These are phyloP conservation scores for Saccharomycopsis selenospora DNA, from an alignment of 805 yeast species.

Conservation along the genomic window DNA sequence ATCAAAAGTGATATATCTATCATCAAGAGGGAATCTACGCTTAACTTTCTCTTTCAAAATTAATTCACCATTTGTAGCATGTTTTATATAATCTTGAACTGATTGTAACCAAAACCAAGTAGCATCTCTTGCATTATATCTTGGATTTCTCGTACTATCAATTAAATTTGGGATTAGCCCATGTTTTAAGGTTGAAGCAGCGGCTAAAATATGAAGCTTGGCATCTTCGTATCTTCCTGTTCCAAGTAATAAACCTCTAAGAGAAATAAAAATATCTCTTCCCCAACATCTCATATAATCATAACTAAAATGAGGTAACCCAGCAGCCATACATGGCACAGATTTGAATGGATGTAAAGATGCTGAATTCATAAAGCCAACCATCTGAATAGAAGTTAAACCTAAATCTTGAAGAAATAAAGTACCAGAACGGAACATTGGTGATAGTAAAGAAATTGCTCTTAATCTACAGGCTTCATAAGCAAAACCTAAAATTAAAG, in stretches of 20 bases:
- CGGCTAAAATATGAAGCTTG: slow-evolving; percentile 69
- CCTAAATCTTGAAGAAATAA: slow-evolving; percentile 74
- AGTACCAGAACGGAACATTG: slow-evolving; percentile 51
- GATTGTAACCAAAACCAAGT: slow-evolving; percentile 90
- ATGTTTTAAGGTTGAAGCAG: slow-evolving; percentile 88
- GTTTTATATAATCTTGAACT: slow-evolving; percentile 70
- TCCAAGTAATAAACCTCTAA: slow-evolving; percentile 72
- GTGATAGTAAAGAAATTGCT: slow-evolving; percentile 51
- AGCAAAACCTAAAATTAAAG: slow-evolving; percentile 71
- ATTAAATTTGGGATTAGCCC: slow-evolving; percentile 90
- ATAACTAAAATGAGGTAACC: slow-evolving; percentile 86
- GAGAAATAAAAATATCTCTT: slow-evolving; percentile 84
- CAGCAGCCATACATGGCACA: slow-evolving; percentile 86
- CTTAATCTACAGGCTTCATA: slow-evolving; percentile 74
- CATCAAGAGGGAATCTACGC: slow-evolving; percentile 87
- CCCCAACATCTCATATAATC: slow-evolving; percentile 99
- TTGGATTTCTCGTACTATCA: slow-evolving; percentile 89
- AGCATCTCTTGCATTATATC: slow-evolving; percentile 95
- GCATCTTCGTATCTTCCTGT: slow-evolving; percentile 79
- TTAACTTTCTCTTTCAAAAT: slow-evolving; percentile 66
- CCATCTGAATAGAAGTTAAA: slow-evolving; percentile 80
- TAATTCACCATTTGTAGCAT: slow-evolving; percentile 60
- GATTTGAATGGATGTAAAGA: slow-evolving; percentile 59
- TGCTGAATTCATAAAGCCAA: slow-evolving; percentile 64
- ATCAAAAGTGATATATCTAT: slow-evolving; percentile 59